These are phyloP conservation scores for Symmetrospora coprosmae DNA, from an alignment of 768 basidiomycete genomes.

Conservation along the genomic window DNA sequence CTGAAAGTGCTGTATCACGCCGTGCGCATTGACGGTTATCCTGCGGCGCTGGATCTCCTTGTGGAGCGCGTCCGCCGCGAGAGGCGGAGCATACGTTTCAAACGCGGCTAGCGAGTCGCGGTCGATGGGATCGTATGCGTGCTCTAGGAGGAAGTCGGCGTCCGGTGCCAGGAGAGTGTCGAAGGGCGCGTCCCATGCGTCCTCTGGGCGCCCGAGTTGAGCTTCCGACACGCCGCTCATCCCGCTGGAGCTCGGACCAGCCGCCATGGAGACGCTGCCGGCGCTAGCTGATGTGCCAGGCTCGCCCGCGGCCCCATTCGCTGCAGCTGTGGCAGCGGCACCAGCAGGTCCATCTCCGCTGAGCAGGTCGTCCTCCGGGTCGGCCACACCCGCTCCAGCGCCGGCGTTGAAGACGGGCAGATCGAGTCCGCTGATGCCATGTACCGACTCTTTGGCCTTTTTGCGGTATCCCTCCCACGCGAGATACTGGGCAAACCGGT, in stretches of 20 bases:
- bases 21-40: background rate
- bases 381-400: background rate
- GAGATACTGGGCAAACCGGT: constrained; percentile 2
- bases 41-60: background rate
- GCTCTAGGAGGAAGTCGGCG: too few relatives aligned
- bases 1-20: constrained; percentile 5
- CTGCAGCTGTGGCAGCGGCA: background rate
- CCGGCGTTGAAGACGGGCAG: constrained; percentile 1
- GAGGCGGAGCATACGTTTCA: background rate
- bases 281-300: too few relatives aligned
- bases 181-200: too few relatives aligned
- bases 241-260: too few relatives aligned
- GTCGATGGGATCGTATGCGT: too few relatives aligned
- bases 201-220: too few relatives aligned
- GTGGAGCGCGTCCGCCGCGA: background rate
- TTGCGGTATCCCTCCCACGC: constrained; percentile 3
- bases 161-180: too few relatives aligned
- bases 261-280: too few relatives aligned
- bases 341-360: background rate
- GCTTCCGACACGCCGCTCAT: too few relatives aligned
- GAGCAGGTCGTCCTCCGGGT: constrained; percentile 2
- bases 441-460: constrained; percentile 11
- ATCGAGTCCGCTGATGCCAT: constrained; percentile 3
- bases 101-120: background rate
- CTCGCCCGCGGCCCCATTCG: too few relatives aligned